Base-by-base conservation (phyloP, 352 stramenopile genomes). In the Phytophthora melonis region DNA sequence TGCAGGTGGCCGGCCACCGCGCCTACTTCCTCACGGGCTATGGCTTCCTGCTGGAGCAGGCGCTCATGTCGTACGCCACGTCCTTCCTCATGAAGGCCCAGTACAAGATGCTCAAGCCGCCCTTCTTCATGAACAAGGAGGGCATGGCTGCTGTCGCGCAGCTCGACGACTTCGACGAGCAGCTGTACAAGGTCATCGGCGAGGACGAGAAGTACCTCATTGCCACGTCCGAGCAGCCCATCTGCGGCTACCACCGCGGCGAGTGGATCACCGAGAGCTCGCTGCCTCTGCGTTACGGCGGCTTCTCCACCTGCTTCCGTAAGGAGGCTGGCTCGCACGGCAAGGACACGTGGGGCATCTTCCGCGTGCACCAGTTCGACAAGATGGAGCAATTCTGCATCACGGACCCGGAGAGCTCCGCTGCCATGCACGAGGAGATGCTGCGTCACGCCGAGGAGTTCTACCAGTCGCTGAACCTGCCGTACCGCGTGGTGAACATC, bases 41-140 rank as follows among this genome's bases (percentile, higher is more conserved):
- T 36, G 98, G 97, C 25, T 98, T 99, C 43, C 77, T 99, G 58
- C 88, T 99, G 45, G 99, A 99, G 83, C 98, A 99, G 84, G 98
- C 98, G 47, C 88, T 99, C 41, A 99, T 99, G 86, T 98, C 98
- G 74, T 99, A 99, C 86, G 93, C 94, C 36, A 97, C 99, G 83
- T 79, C 97, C 59, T 99, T 99, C 82, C 87, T 99, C 60, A 89
- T 95, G 70, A 92, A 93, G 71, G 87, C 91, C 27, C 90, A 97
- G 59, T 99, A 99, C 87, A 98, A 98, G 72, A 95, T 99, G 66
- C 79, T 99, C 30, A 98, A 99, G 90, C 98, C 98, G 27, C 98
- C 98, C 54, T 99, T 98, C 85, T 99, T 99, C 74, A 99, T 99
- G 97, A 99, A 99, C 82, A 99, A 99, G 92, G 97, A 99, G 19